These are phyloP conservation scores for Thelonectria rubi DNA, from an alignment of 2,329 filamentous ascomycete species.

Conservation along the genomic window DNA sequence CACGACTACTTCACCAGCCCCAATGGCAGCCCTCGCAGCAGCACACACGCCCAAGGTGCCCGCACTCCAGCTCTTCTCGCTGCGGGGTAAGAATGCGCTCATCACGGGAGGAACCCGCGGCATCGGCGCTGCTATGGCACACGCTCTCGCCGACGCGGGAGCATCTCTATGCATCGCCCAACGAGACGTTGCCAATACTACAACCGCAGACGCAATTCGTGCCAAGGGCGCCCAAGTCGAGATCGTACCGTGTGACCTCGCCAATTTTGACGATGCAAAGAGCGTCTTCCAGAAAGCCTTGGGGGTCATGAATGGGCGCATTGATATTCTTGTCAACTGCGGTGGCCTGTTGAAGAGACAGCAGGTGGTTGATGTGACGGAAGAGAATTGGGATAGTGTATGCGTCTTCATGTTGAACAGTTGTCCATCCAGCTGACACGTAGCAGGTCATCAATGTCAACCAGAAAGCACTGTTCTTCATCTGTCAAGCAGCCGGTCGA, in stretches of 20 bases:
- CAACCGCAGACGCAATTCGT: conserved; percentile 14
- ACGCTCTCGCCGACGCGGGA: conserved; percentile 18
- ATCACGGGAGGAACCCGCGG: conserved; percentile 20
- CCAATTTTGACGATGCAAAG: conserved; percentile 17
- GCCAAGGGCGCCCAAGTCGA: conserved; percentile 4
- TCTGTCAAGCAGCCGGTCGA: conserved; percentile 22
- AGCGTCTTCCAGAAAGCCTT: conserved; percentile 18
- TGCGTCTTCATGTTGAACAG: neutral
- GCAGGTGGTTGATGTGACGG: neutral
- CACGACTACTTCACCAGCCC: neutral
- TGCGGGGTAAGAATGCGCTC: conserved; percentile 23
- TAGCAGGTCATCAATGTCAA: conserved; percentile 23
- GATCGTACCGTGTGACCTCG: conserved; percentile 15
- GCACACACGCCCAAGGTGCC: conserved; percentile 14
- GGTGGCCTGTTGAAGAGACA: conserved; percentile 18
- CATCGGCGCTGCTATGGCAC: conserved; percentile 18
- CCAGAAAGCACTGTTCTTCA: conserved; percentile 18
- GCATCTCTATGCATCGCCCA: conserved; percentile 21
- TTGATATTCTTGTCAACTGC: conserved; percentile 26
- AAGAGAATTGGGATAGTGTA: conserved; percentile 24
- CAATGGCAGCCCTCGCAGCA: neutral
- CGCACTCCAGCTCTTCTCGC: conserved; percentile 20
- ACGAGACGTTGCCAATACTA: conserved; percentile 14
- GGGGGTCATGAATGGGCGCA: conserved; percentile 10
- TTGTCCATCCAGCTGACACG: neutral